These are phyloP conservation scores for Starmera caribaea DNA, from an alignment of 805 yeast genomes.

Conservation along the genomic window DNA sequence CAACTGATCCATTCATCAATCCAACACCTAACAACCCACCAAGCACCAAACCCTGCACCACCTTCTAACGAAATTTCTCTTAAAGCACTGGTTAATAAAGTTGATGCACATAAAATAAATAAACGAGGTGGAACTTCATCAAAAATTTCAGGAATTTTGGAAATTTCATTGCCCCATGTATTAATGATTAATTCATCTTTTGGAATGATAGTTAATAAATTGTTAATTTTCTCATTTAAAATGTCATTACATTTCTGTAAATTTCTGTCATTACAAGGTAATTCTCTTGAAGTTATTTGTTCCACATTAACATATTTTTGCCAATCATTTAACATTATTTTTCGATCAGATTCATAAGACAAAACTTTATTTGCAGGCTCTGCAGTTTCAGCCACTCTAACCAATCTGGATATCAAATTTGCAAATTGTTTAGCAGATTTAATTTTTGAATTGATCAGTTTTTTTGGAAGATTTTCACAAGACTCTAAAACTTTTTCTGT, in stretches of 20 bases:
- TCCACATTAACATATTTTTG: conserved; percentile 33
- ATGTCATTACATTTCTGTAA: conserved; percentile 23
- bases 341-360: conserved; percentile 31
- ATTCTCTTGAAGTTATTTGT: conserved; percentile 36
- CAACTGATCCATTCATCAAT: conserved; percentile 62
- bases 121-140: conserved; percentile 43
- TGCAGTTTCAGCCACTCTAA: conserved; percentile 45
- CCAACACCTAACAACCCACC: conserved; percentile 78
- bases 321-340: conserved; percentile 54
- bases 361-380: conserved; percentile 38
- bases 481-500: conserved; percentile 33
- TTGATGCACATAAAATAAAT: conserved; percentile 42
- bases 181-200: conserved; percentile 10
- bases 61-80: conserved; percentile 53
- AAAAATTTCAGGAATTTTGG: conserved; percentile 36
- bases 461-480: conserved; percentile 37
- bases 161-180: conserved; percentile 26
- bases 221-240: conserved; percentile 26
- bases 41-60: conserved; percentile 53
- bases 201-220: conserved; percentile 16
- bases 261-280: conserved; percentile 35
- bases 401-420: conserved; percentile 41
- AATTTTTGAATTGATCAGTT: conserved; percentile 42
- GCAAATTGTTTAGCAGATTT: conserved; percentile 44
- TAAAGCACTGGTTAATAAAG: conserved; percentile 46